These are phyloP conservation scores for Globisporangium orthogonon DNA, from an alignment of 352 stramenopile species.

Conservation along the genomic window DNA sequence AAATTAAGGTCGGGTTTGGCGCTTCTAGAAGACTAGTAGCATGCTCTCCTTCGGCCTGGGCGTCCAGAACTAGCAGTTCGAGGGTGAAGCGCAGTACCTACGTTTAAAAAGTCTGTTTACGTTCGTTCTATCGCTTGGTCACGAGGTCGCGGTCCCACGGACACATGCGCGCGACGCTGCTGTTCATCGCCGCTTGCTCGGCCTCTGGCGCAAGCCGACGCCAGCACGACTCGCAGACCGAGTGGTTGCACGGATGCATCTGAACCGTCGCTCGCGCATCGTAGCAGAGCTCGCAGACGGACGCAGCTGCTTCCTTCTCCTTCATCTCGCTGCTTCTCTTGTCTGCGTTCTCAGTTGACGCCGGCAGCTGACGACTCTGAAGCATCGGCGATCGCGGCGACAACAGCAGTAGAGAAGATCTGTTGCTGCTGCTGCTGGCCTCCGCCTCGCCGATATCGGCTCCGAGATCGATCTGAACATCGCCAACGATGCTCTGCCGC, in stretches of 20 bases:
- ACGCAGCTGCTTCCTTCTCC: constrained; percentile 3
- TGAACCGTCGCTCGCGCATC: constrained; percentile 31
- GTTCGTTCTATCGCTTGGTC: constrained; percentile 16
- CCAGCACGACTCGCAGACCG: constrained; percentile 36
- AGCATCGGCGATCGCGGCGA: background rate
- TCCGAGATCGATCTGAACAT: constrained; percentile 13
- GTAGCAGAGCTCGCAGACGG: constrained; percentile 43
- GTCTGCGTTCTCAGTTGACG: background rate
- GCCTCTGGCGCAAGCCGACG: constrained; percentile 10
- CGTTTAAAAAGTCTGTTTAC: constrained; percentile 3
- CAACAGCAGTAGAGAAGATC: background rate
- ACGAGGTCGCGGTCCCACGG: constrained; percentile 60
- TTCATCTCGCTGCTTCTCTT: constrained; percentile 5
- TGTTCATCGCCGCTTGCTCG: background rate
- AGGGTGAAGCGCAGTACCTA: too few species aligned
- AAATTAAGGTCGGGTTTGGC: too few species aligned
- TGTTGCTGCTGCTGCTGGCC: background rate
- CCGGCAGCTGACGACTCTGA: constrained; percentile 1
- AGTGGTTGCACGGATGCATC: constrained; percentile 51
- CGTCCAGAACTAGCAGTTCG: too few species aligned
- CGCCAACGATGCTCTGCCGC: constrained; percentile 32
- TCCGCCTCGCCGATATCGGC: background rate
- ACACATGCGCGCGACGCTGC: constrained; percentile 23
- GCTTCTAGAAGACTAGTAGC: too few species aligned
- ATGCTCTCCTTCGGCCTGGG: too few species aligned